Base-by-base conservation (phyloP, 2,329 filamentous ascomycete species). In the Cercospora sp. region DNA sequence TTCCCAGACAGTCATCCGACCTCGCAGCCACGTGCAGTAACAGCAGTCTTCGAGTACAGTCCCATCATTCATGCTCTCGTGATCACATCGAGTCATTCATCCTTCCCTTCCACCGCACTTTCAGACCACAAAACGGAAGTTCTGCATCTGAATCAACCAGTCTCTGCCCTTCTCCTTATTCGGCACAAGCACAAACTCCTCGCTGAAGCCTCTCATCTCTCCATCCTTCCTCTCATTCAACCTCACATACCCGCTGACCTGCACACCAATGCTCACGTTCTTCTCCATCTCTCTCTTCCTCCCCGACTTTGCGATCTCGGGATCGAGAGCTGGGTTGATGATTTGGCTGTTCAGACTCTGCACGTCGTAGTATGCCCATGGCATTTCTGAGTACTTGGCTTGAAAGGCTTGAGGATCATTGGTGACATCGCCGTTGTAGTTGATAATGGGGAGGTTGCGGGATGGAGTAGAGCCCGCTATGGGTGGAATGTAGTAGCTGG, bases 171-270 rank as follows among this genome's bases (percentile, higher is more conserved):
- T 68, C 63, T 79, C 79, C 66, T 75, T 75, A 69, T 81, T 81
- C 60, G 93, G 92, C 42, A 94, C 91, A 64, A 97, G 83, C 26
- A 96, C 86, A 77, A 97, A 90, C 0, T 86, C 90, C 79, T 97
- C 93, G 75, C 88, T 90, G 78, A 97, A 97, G 40, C 87, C 88
- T 72, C 88, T 88, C 78, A 88, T 85, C 13, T 86, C 86, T 13
- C 87, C 86, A 31, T 89, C 87, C 72, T 85, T 85, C 55, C 79
- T 78, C 67, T 84, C 85, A 68, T 87, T 86, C 75, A 91, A 90
- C 71, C 88, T 86, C 42, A 96, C 88, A 69, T 84, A 87, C 5
- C 93, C 93, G 75, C 87, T 91, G 63, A 93, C 88, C 67, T 89
- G 86, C n/a, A 96, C 86, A 40, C 90, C 80, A 68, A 97, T 84